Evolutionary conservation across 495 filamentous ascomycete species (phyloP), one percentile per base, ranked within the genome.

Genomic region (Thozetella sp.): DNA sequence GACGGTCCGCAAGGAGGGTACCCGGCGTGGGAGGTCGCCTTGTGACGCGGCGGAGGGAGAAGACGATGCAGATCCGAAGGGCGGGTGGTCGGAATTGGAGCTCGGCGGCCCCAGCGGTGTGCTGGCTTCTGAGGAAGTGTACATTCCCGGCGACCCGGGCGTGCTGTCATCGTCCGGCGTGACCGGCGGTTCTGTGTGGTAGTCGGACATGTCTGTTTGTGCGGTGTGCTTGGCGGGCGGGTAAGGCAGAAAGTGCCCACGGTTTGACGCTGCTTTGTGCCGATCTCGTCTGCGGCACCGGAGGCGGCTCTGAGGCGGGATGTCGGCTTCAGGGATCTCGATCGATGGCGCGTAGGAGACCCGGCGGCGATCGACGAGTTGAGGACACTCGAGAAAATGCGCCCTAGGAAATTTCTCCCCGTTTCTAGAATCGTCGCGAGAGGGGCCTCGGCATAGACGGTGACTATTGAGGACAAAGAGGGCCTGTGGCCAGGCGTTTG

Each of bases 1-100:
- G 22, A 84, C 71, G 6, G 83, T 79, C 58, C 82, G 78, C 30
- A 88, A 61, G 3, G 83, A 84, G 26, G 83, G 82, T 46, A 86
- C 65, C 64, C 83, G 73, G 59, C 74, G 76, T 17, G 75, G 73
- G 20, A 40, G 26, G 4, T 76, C 74, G 55, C 46, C 37, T 24
- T 53, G 25, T 30, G 65, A 52, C 1, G 59, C 53, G 26, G 63
- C 53, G 46, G 63, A 63, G 0, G 67, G 43, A 48, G 43, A 48
- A 20, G 43, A 48, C 11, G n/a, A 9, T 19, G 43, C 20, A 3
- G 43, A 15, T 48, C 4, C 9, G 43, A 19, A 9, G 43, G 43
- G 61, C 17, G 56, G n/a, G 10, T 59, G 40, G 53, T 69, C 70
- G 56, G 69, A 62, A 62, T 66, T 40, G 45, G 76, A 67, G 57